Base-by-base conservation (phyloP, 352 stramenopile genomes). In the Phytophthora pisi region DNA sequence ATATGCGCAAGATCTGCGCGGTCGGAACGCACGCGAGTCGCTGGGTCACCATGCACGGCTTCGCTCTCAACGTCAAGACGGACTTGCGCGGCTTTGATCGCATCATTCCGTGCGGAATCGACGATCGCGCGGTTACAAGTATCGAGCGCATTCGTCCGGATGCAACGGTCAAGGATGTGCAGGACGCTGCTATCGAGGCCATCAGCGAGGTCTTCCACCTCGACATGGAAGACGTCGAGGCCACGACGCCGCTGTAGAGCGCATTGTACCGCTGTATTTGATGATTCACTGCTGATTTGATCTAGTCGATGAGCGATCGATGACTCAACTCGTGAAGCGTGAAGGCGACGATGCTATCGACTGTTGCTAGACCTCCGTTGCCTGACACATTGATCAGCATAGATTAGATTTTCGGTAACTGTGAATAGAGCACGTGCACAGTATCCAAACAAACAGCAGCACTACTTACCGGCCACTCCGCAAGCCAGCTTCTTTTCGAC, bases 11-110 rank as follows among this genome's bases (percentile, higher is more conserved):
- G 76, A 96, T 99, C 67, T 95, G 95, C 11, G 97, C 97, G 0
- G 91, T 99, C 16, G 98, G 98, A 8, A 97, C 99, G 11, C 96
- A 97, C 36, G 92, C 92, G 3, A 98, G 90, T 51, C 79, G 91
- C 50, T 99, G 98, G 98, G 97, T 99, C 56, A 99, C 98, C 8
- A 98, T 98, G 74, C 98, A 99, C 72, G 98, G 98, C 31, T 97
- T 99, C 74, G 94, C 97, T 6, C 78, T 99, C 43, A 99, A 99
- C 85, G 88, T 98, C 7, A 88, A 74, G 51, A 97, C 94, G 1
- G 87, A 99, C 75, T 70, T 99, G 51, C 45, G 61, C 6, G 85
- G 81, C 16, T 99, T 99, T 72, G 91, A 99, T 56, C 86, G 89
- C 30, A 99, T 99, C 66, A 82, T 99, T 47, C 97, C 97, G 18